These are phyloP conservation scores for Tolypocladium sp. DNA, from an alignment of 2,329 filamentous ascomycete genomes.

Conservation along the genomic window DNA sequence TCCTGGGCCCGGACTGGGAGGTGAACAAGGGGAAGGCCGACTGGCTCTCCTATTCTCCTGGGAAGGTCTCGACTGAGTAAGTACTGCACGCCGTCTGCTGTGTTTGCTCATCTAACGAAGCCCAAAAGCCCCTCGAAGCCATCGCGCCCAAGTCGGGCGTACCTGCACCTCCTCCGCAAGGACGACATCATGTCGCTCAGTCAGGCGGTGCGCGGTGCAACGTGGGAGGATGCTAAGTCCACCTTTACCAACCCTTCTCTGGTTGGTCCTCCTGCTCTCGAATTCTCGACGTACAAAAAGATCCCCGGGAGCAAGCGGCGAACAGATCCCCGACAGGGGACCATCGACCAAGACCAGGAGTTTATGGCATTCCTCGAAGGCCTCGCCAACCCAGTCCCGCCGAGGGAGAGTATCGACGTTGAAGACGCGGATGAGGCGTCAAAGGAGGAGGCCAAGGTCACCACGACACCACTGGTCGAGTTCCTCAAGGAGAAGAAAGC, in stretches of 20 bases:
- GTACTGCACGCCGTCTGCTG: constrained; percentile 15
- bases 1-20: constrained; percentile 75
- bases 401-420: constrained; percentile 33
- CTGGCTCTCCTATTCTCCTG: constrained; percentile 59
- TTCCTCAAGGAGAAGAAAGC: constrained; percentile 89
- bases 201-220: constrained; percentile 56
- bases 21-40: constrained; percentile 73
- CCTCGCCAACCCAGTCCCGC: constrained; percentile 59
- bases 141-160: constrained; percentile 70
- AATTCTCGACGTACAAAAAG: constrained; percentile 78
- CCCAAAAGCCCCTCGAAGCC: constrained; percentile 65
- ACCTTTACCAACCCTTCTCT: constrained; percentile 64
- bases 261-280: constrained; percentile 68
- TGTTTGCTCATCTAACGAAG: constrained; percentile 4
- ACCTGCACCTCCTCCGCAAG: constrained; percentile 70
- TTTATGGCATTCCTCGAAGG: constrained; percentile 90
- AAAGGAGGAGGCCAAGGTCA: constrained; percentile 52
- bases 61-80: constrained; percentile 78
- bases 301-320: constrained; percentile 66
- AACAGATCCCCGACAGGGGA: constrained; percentile 78
- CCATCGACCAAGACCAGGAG: constrained; percentile 92
- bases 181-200: constrained; percentile 59
- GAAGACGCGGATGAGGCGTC: constrained; percentile 31
- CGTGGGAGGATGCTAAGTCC: constrained; percentile 76
- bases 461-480: constrained; percentile 81